These are phyloP conservation scores for Pezicula radicicola DNA, from an alignment of 2,329 filamentous ascomycete genomes.

Conservation along the genomic window DNA sequence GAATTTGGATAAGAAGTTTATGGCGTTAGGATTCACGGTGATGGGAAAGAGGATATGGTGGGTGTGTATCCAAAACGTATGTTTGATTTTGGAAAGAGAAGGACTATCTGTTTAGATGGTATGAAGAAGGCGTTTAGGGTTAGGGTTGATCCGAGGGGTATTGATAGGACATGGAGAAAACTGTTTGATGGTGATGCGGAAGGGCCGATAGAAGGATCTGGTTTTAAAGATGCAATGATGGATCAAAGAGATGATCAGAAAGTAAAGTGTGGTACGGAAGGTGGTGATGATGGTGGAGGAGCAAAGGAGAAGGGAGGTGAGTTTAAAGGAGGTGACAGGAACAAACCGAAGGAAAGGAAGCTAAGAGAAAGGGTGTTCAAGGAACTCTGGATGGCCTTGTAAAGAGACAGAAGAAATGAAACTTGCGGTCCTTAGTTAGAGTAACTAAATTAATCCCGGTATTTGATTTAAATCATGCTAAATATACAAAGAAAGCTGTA, in stretches of 20 bases:
- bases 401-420: slow-evolving; percentile 14
- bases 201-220: slow-evolving; percentile 16
- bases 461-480: no score
- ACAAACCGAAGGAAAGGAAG: background rate
- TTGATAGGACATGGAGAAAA: slow-evolving; percentile 55
- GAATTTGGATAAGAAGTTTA: slow-evolving; percentile 62
- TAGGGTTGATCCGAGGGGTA: slow-evolving; percentile 57
- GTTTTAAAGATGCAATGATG: slow-evolving; percentile 11
- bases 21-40: slow-evolving; percentile 61
- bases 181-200: slow-evolving; percentile 39
- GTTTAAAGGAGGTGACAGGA: slow-evolving; percentile 9
- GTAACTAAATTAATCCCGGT: no score
- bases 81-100: slow-evolving; percentile 68
- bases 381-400: slow-evolving; percentile 19
- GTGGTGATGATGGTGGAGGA: slow-evolving; percentile 8
- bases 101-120: slow-evolving; percentile 59
- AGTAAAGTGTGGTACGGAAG: background rate
- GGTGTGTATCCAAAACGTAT: slow-evolving; percentile 70
- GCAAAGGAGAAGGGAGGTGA: slow-evolving; percentile 12
- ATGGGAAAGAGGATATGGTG: slow-evolving; percentile 42
- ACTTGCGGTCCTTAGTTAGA: no score
- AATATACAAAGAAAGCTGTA: no score
- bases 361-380: slow-evolving; percentile 15
- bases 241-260: slow-evolving; percentile 2
- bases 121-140: slow-evolving; percentile 76